Base-by-base conservation (phyloP, 257 asterid genomes). In the Verbascum thapsus region DNA sequence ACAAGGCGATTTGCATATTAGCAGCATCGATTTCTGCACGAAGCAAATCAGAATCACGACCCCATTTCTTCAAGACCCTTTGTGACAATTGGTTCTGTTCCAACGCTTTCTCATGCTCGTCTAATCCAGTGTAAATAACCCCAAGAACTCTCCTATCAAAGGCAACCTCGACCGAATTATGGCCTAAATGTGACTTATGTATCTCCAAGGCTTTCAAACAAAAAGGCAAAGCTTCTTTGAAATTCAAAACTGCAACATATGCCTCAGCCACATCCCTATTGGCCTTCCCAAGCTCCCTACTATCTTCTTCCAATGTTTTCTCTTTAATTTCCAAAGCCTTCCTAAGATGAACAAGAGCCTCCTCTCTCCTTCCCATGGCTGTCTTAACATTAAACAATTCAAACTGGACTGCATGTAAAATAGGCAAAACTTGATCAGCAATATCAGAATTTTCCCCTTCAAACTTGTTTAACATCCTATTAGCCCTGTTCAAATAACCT, bases 1-100 rank as follows among this genome's bases (percentile, higher is more conserved):
- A 96, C 43, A 91, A 65, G 9, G 98, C 82, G 67, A 91, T 86
- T 72, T 86, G 96, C 96, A 91, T 89, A 68, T 92, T 89, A 26
- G 98, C 92, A 40, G 96, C 92, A 58, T 88, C 98, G 1, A 92
- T 85, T 73, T 89, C 97, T 1, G 95, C 97, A 17, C 91, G 94
- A 34, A 87, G 89, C 78, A 89, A 72, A 64, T 89, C 98, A 45
- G 94, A 69, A 66, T 55, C 58, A 53, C 78, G 79, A 53, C 97
- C 97, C 98, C 98, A 92, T 39, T 78, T 85, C 75, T 89, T 87
- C 77, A 92, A 73, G 16, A 85, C 94, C 83, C 67, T 85, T 41
- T 85, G 88, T 0, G 98, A 86, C 64, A 92, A 41, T 55, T 80
- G 88, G 71, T 92, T 92, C 66, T 92, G 96, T 42, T 92, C 96